These are phyloP conservation scores for Neopestalotiopsis rosae DNA, from an alignment of 2,329 filamentous ascomycete species.

Conservation along the genomic window DNA sequence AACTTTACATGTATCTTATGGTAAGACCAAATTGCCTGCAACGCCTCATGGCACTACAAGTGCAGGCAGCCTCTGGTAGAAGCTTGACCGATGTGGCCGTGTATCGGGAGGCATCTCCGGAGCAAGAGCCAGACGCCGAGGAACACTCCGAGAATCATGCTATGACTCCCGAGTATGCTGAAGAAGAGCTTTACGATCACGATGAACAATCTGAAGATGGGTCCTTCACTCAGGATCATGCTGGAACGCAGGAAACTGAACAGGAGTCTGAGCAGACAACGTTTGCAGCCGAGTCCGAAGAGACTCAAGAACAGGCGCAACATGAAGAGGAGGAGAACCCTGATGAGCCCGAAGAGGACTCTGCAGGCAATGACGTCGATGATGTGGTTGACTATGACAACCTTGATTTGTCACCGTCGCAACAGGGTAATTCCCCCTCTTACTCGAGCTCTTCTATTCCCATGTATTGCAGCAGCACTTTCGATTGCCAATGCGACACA, in stretches of 20 bases:
- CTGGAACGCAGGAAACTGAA: neutral
- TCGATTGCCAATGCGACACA: constrained; percentile 25
- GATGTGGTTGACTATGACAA: constrained; percentile 27
- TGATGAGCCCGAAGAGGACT: constrained; percentile 15
- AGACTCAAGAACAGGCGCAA: constrained; percentile 21
- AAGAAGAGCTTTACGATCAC: constrained; percentile 15
- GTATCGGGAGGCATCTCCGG: constrained; percentile 27
- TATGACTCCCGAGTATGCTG: constrained; percentile 9
- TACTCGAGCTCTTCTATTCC: constrained; percentile 18
- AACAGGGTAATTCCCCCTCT: constrained; percentile 33
- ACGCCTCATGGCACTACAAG: constrained; percentile 36
- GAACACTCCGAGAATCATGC: constrained; percentile 5
- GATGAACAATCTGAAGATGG: constrained; percentile 9
- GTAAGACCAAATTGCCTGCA: constrained; percentile 37
- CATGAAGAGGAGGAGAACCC: constrained; percentile 29
- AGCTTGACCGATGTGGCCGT: constrained; percentile 38
- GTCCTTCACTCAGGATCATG: neutral
- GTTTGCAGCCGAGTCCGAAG: constrained; percentile 2
- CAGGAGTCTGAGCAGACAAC: neutral
- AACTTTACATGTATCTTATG: constrained; percentile 37
- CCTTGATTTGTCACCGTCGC: constrained; percentile 28
- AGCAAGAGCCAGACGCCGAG: neutral
- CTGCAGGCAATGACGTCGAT: constrained; percentile 16
- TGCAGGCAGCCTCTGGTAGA: constrained; percentile 36
- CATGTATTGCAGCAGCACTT: constrained; percentile 13